Percentiles rank a stretch among this genome's conserved stretches.
phyloP scores from a whole-genome alignment of 495 filamentous ascomycete genomes.

The Hyaloscypha hepaticicola region DNA sequence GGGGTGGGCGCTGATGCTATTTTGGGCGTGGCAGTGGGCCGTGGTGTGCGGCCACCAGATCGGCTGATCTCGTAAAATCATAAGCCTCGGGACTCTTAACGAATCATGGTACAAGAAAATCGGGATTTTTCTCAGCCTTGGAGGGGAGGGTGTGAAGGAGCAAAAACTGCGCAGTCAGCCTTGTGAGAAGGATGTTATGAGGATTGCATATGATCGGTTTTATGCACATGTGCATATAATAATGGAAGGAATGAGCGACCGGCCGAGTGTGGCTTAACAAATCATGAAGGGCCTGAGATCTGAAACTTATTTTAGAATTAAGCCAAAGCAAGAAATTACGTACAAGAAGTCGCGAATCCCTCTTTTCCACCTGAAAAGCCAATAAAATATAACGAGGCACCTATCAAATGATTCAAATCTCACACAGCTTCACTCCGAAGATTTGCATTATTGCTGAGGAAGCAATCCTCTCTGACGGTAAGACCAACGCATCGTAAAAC shows the following conservation, averaged over 20 bases:
- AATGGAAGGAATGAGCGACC: neutral
- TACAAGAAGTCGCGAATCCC: neutral
- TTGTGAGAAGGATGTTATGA: constrained; percentile 1
- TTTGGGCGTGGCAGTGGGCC: neutral
- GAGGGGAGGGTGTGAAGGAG: neutral
- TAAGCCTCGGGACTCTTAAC: neutral
- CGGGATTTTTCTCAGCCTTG: neutral
- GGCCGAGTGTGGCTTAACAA: neutral
- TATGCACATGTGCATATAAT: neutral
- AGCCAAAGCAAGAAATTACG: neutral
- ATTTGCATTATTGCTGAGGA: too few species aligned
- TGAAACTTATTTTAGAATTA: neutral
- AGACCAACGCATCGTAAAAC: too few species aligned
- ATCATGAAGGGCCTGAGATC: neutral
- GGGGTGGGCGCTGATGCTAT: neutral
- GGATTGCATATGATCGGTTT: neutral
- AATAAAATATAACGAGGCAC: neutral
- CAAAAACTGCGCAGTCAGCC: neutral
- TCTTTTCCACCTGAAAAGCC: neutral
- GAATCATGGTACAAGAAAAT: neutral
- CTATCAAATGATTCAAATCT: neutral
- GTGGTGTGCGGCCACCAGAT: neutral
- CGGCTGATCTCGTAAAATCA: neutral
- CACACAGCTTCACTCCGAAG: too few species aligned
- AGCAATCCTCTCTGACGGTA: too few species aligned